Evolutionary conservation across 768 basidiomycete genomes (phyloP).

Genomic region (Rhodosporidiobolus odoratus): DNA sequence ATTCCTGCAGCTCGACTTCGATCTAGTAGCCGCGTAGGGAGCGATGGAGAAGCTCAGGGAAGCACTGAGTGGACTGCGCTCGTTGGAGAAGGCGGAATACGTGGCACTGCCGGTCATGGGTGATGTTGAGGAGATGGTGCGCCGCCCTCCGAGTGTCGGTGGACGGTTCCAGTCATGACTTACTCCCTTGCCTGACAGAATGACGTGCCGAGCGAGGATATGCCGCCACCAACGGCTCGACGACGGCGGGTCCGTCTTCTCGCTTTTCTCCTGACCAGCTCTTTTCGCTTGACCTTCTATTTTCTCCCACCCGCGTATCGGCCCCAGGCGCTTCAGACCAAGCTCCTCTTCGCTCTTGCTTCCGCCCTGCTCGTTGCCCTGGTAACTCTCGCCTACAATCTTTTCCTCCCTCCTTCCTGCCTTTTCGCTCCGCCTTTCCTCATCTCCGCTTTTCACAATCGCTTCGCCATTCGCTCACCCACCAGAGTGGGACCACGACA

Average conservation of each 20-base stretch:
- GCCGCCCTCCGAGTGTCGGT: neutral
- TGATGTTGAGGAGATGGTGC: neutral
- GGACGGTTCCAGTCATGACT: neutral
- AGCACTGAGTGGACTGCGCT: neutral
- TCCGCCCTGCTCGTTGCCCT: neutral
- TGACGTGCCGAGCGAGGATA: neutral
- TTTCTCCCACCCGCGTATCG: too few relatives aligned
- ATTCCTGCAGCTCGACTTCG: too few relatives aligned
- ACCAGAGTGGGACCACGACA: slow-evolving; percentile 2
- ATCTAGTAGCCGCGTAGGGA: neutral
- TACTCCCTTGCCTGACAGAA: too few relatives aligned
- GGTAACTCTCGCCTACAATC: too few relatives aligned
- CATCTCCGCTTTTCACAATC: too few relatives aligned
- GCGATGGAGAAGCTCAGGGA: neutral
- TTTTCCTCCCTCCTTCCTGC: neutral
- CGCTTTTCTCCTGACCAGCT: neutral
- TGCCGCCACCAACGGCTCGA: too few relatives aligned
- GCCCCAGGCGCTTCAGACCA: too few relatives aligned
- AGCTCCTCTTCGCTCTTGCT: neutral
- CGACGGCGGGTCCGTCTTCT: neutral
- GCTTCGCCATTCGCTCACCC: neutral
- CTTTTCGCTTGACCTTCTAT: too few relatives aligned
- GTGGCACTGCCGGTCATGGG: neutral
- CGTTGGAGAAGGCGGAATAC: neutral
- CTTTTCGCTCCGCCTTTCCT: too few relatives aligned